phyloP scores from a whole-genome alignment of 345 rosid species.

The Eucalyptus marginata region DNA sequence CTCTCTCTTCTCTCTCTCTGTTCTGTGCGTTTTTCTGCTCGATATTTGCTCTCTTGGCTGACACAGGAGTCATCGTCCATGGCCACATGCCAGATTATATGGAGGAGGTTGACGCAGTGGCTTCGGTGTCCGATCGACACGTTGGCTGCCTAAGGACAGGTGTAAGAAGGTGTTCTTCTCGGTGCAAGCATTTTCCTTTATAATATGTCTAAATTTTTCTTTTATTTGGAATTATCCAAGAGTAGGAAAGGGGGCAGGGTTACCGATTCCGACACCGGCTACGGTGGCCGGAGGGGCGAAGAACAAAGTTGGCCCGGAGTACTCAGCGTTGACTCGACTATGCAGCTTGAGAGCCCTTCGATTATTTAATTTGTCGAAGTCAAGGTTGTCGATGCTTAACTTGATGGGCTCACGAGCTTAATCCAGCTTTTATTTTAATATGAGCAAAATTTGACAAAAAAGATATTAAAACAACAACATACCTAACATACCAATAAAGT shows the following conservation, averaged over 20 bases:
- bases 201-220: background rate
- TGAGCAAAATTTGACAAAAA: background rate
- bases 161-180: background rate
- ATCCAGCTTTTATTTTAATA: background rate
- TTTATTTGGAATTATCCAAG: background rate
- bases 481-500: background rate
- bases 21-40: background rate
- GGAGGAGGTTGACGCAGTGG: background rate
- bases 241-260: background rate
- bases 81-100: background rate
- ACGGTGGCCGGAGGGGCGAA: background rate
- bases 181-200: background rate
- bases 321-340: background rate
- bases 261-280: background rate
- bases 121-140: background rate
- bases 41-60: background rate
- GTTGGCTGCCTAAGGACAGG: background rate
- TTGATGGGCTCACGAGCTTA: background rate
- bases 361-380: background rate
- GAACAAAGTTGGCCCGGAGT: background rate
- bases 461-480: background rate
- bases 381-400: background rate
- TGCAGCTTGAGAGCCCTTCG: background rate
- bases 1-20: background rate
- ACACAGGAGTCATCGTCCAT: background rate